These are phyloP conservation scores for Lepiota venenata DNA, from an alignment of 768 basidiomycete species.

Conservation along the genomic window DNA sequence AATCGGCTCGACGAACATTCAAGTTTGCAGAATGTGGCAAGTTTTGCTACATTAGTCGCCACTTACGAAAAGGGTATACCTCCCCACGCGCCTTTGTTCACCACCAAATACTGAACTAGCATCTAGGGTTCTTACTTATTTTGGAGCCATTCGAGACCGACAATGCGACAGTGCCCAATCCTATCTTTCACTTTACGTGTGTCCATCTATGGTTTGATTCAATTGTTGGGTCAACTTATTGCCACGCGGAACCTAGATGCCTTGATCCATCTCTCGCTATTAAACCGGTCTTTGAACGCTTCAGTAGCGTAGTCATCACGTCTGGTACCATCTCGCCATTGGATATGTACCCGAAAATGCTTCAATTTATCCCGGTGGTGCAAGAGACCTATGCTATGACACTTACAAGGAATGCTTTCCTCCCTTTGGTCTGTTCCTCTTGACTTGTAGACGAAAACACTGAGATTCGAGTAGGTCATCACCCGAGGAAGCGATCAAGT, in stretches of 20 bases:
- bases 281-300: conserved; percentile 96
- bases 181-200: conserved; percentile 95
- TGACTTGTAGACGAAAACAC: conserved; percentile 2
- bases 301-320: conserved; percentile 97
- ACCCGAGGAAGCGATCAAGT: conserved; percentile 98
- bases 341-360: conserved; percentile 99
- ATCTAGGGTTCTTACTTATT: conserved; percentile 88
- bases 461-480: conserved; percentile 63
- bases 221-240: conserved; percentile 11
- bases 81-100: conserved; percentile 1
- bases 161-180: conserved; percentile 97
- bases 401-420: conserved; percentile 90
- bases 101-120: conserved; percentile 1
- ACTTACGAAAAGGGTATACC: conserved; percentile 91
- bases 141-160: conserved; percentile 99
- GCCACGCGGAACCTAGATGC: conserved; percentile 53
- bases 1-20: conserved; percentile 89
- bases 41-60: conserved; percentile 93
- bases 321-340: conserved; percentile 97
- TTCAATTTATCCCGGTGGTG: conserved; percentile 95
- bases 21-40: conserved; percentile 91
- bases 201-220: conserved; percentile 1
- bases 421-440: conserved; percentile 71
- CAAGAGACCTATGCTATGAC: conserved; percentile 99
- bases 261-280: conserved; percentile 97